phyloP scores from a whole-genome alignment of 805 yeast species.

The Ogataea angusta region DNA sequence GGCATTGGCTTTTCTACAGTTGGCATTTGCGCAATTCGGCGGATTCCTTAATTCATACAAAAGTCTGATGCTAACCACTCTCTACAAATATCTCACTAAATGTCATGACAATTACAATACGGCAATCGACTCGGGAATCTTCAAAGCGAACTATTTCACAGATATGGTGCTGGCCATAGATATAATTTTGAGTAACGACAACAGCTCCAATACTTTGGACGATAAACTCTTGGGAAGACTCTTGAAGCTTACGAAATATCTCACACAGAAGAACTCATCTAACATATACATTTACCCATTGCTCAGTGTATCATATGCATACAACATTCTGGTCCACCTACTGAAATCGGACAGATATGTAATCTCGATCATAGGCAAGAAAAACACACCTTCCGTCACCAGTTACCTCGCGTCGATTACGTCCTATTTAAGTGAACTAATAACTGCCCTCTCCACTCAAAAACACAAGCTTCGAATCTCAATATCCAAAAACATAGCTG shows the following conservation, averaged over 20 bases:
- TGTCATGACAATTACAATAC: slow-evolving; percentile 34
- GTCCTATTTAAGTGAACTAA: slow-evolving; percentile 17
- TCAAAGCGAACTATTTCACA: slow-evolving; percentile 33
- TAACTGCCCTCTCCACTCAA: slow-evolving; percentile 27
- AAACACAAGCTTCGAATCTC: slow-evolving; percentile 30
- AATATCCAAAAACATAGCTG: slow-evolving; percentile 31
- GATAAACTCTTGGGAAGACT: slow-evolving; percentile 31
- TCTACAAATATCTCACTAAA: slow-evolving; percentile 33
- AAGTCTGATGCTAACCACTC: slow-evolving; percentile 23
- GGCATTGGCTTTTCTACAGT: slow-evolving; percentile 28
- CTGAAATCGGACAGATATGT: slow-evolving; percentile 33
- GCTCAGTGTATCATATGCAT: slow-evolving; percentile 28
- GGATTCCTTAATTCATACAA: slow-evolving; percentile 36
- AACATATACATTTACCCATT: slow-evolving; percentile 30
- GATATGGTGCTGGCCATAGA: slow-evolving; percentile 30
- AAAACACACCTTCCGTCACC: slow-evolving; percentile 17
- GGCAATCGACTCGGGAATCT: slow-evolving; percentile 29
- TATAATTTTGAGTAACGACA: slow-evolving; percentile 29
- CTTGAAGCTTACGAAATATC: slow-evolving; percentile 27
- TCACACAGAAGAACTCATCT: slow-evolving; percentile 20
- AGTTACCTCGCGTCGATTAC: slow-evolving; percentile 24
- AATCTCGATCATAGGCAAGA: slow-evolving; percentile 24
- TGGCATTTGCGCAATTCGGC: slow-evolving; percentile 30
- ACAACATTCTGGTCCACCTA: slow-evolving; percentile 27
- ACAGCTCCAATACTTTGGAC: slow-evolving; percentile 27